phyloP scores from a whole-genome alignment of 257 asterid species.

The Solanum bulbocastanum region DNA sequence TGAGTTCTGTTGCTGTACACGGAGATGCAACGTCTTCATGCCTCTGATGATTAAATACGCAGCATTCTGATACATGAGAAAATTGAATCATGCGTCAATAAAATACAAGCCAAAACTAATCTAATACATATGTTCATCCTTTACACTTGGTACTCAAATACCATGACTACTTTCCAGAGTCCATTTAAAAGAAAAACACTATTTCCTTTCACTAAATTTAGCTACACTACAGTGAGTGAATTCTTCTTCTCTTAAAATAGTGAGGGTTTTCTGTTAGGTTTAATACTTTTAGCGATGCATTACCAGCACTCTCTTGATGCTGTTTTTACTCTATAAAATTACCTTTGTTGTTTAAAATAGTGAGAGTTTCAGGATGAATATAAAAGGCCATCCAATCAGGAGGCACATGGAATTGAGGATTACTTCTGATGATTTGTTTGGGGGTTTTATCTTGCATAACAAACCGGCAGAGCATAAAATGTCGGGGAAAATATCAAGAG shows the following conservation, averaged over 20 bases:
- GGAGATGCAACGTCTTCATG: constrained; percentile 98
- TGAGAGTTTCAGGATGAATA: neutral
- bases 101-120: neutral
- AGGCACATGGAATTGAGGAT: neutral
- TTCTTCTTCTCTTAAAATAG: neutral
- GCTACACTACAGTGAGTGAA: neutral
- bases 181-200: neutral
- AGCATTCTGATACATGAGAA: constrained; percentile 52
- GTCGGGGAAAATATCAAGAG: neutral
- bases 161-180: neutral
- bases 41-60: constrained; percentile 89
- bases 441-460: neutral
- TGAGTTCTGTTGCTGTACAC: constrained; percentile 91
- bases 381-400: neutral
- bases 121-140: neutral
- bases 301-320: neutral
- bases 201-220: neutral
- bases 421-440: neutral
- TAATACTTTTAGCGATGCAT: neutral
- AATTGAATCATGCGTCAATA: neutral
- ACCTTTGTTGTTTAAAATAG: neutral
- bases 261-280: neutral
- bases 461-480: neutral
- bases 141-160: neutral
- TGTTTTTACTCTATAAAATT: neutral